phyloP scores from a whole-genome alignment of 2,329 filamentous ascomycete species.

The Apiospora kogelbergensis region DNA sequence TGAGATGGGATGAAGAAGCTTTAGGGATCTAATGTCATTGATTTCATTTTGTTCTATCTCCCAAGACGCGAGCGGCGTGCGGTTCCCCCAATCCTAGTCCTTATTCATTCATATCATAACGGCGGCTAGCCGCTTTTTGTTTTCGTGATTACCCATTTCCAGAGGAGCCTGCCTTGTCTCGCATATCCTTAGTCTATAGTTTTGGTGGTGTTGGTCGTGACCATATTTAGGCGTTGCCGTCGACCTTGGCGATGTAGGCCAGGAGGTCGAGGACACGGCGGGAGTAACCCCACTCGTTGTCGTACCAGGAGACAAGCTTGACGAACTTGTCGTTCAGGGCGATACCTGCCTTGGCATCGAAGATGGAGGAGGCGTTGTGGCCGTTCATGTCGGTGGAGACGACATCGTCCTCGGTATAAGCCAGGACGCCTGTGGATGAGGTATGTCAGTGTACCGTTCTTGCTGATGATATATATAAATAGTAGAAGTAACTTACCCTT shows the following conservation, averaged over 20 bases:
- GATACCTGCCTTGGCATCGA: slow-evolving; percentile 99
- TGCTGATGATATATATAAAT: neutral
- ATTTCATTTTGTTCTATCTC: slow-evolving; percentile 14
- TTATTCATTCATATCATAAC: neutral
- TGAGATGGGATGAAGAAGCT: slow-evolving; percentile 13
- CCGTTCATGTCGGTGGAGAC: slow-evolving; percentile 94
- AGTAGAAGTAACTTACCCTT: slow-evolving; percentile 64
- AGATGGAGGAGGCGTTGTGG: slow-evolving; percentile 93
- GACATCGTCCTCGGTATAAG: slow-evolving; percentile 94
- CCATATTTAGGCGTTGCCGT: slow-evolving; percentile 51
- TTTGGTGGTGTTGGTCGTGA: slow-evolving; percentile 15
- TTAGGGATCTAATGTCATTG: slow-evolving; percentile 17
- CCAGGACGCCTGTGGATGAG: slow-evolving; percentile 72
- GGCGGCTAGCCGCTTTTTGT: neutral
- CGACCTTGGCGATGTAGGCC: slow-evolving; percentile 77
- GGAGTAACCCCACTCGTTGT: slow-evolving; percentile 99
- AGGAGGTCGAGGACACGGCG: slow-evolving; percentile 86
- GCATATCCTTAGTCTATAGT: slow-evolving; percentile 19
- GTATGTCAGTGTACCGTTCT: slow-evolving; percentile 16
- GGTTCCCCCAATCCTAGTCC: neutral
- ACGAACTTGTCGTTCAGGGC: slow-evolving; percentile 97
- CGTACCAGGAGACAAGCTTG: slow-evolving; percentile 98
- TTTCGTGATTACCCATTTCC: slow-evolving; percentile 6
- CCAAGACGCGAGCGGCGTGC: neutral
- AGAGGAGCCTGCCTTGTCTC: neutral